Evolutionary conservation across 352 stramenopile species (phyloP).

Genomic region (Pythium myriotylum): DNA sequence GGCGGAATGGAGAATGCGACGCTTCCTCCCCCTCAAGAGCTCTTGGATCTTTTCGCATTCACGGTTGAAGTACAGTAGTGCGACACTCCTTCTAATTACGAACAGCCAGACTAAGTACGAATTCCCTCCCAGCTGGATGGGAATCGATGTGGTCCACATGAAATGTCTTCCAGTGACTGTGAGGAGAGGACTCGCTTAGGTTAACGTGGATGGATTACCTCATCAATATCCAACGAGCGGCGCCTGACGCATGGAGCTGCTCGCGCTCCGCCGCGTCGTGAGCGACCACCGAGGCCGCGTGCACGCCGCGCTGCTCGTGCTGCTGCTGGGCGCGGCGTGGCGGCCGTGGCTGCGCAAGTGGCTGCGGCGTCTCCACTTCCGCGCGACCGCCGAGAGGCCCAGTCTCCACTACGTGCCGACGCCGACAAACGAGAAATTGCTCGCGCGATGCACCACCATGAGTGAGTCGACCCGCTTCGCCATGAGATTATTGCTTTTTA

Average conservation of each 20-base stretch:
- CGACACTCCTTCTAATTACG: constrained; percentile 2
- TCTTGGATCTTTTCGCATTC: constrained; percentile 25
- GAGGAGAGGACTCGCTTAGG: constrained; percentile 1
- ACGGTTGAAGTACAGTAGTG: constrained; percentile 26
- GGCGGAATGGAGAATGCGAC: neutral
- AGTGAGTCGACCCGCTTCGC: constrained; percentile 33
- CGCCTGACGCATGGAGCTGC: neutral
- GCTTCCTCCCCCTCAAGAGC: neutral
- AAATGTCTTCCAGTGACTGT: too few relatives aligned
- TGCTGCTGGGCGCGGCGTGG: constrained; percentile 20
- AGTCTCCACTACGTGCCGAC: constrained; percentile 44
- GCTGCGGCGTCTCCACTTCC: constrained; percentile 36
- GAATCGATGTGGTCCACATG: constrained; percentile 12
- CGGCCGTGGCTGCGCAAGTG: constrained; percentile 14
- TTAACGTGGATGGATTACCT: constrained; percentile 15
- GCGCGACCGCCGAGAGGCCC: constrained; percentile 44
- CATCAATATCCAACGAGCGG: constrained; percentile 1
- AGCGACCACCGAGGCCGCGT: constrained; percentile 5
- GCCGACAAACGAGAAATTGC: constrained; percentile 36
- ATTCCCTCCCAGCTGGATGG: neutral
- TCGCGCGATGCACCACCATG: constrained; percentile 43
- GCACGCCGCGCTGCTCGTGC: constrained; percentile 9
- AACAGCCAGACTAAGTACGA: constrained; percentile 13
- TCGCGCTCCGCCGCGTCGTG: neutral
- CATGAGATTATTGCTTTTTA: too few relatives aligned